phyloP scores from a whole-genome alignment of 148 eudicot species.

The Cornus kousa region DNA sequence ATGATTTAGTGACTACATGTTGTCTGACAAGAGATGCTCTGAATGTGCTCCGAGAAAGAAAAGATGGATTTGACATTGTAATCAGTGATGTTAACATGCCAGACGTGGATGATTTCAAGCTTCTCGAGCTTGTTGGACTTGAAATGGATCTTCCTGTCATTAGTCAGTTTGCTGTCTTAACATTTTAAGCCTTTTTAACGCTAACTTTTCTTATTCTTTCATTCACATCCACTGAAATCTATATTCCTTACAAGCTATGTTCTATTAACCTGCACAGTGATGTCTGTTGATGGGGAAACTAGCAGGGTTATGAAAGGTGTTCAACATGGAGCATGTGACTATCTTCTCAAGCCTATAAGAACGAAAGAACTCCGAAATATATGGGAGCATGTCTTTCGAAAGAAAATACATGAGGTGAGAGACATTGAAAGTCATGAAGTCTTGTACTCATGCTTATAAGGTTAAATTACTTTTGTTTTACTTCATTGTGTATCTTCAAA shows the following conservation, averaged over 20 bases:
- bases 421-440: conserved; percentile 65
- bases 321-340: conserved; percentile 98
- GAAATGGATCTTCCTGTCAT: conserved; percentile 99
- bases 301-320: conserved; percentile 98
- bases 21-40: conserved; percentile 87
- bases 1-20: conserved; percentile 80
- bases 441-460: background rate
- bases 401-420: conserved; percentile 78
- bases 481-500: too few species aligned
- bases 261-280: conserved; percentile 55
- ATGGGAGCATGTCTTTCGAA: conserved; percentile 95
- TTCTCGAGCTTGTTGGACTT: conserved; percentile 96
- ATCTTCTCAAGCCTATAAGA: conserved; percentile 91
- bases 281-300: conserved; percentile 98
- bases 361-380: conserved; percentile 95
- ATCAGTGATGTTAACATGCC: conserved; percentile 99
- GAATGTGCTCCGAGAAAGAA: conserved; percentile 80
- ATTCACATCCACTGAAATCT: conserved; percentile 2
- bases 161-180: conserved; percentile 43
- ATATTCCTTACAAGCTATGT: background rate
- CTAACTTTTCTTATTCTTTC: conserved; percentile 2
- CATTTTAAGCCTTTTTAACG: background rate
- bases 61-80: conserved; percentile 88
- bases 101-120: conserved; percentile 98
- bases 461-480: too few species aligned